Evolutionary conservation across 148 eudicot species (phyloP), one percentile per base, ranked within the genome.

Genomic region (Suaeda aralocaspica): DNA sequence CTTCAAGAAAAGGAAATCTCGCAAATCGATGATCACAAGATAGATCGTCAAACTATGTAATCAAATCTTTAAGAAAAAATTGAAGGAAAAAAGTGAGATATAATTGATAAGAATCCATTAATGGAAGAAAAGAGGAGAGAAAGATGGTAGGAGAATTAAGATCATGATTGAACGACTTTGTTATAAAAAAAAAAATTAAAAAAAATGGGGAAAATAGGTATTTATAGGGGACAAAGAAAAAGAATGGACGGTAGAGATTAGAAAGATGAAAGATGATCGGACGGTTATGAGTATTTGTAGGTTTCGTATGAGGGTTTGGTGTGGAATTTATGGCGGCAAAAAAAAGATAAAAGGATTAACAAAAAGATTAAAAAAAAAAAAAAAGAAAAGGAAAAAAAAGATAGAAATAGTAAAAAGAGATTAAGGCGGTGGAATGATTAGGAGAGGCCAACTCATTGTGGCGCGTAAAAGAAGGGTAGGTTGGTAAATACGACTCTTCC

Each of bases 261-360:
- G 1, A 36, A 70, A 12, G 22, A 0, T 45, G 59, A 46, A 22
- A 19, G 16, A 3, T 11, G 28, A 64, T 42, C 69, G 22, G 44
- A 70, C 74, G 79, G 70, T 41, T 44, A 39, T 59, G 58, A 66
- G 66, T 31, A n/a, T 3, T 41, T 29, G 15, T 59, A 70, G 73
- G n/a, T 58, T 59, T 21, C 25, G 42, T 19, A 41, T 18, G 6
- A 3, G 48, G 55, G 19, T 29, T 57, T 30, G 42, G 59, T 30
- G n/a, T 3, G 0, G 29, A 26, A 26, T 15, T 1, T 25, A 6
- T 49, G 26, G 19, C 36, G 61, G 61, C 7, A 53, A 48, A 66
- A 28, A 48, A 66, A 48, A 6, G n/a, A n/a, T n/a, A n/a, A n/a
- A n/a, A n/a, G n/a, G n/a, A n/a, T n/a, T n/a, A n/a, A n/a, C n/a